Evolutionary conservation across 305 asterid genomes (phyloP).

Genomic region (Ilex paraguariensis): DNA sequence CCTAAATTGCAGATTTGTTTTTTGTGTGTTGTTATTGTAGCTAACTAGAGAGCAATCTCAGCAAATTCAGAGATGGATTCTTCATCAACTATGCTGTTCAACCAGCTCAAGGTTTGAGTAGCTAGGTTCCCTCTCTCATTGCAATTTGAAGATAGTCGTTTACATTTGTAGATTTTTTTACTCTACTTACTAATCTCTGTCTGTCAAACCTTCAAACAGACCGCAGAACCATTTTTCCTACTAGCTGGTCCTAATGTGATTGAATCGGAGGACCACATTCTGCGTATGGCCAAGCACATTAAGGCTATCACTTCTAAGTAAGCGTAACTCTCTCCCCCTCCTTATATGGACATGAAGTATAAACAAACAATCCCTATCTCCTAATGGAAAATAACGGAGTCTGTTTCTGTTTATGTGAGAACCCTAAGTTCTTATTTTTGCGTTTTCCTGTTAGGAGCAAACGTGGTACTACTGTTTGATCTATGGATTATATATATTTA

Average conservation of each 20-base stretch:
- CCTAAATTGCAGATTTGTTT: no score
- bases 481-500: no score
- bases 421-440: no score
- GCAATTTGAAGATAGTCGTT: background rate
- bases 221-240: slow-evolving; percentile 76
- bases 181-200: background rate
- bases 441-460: no score
- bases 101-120: slow-evolving; percentile 56
- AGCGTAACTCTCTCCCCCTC: background rate
- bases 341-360: background rate
- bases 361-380: background rate
- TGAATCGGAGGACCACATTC: slow-evolving; percentile 90
- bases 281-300: slow-evolving; percentile 82
- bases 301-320: slow-evolving; percentile 70
- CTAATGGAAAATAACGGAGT: no score
- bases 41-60: no score
- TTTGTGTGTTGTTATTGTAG: no score
- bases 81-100: slow-evolving; percentile 45
- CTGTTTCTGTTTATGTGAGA: no score
- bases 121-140: background rate
- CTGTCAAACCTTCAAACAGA: slow-evolving; percentile 20
- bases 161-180: background rate
- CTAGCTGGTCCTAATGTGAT: slow-evolving; percentile 94
- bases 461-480: no score
- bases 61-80: slow-evolving; percentile 38